A percentile compares a stretch with the other conserved stretches of the same genome.
Conservation (phyloP, 306 rosid species). For the Biancaea sappan region DNA sequence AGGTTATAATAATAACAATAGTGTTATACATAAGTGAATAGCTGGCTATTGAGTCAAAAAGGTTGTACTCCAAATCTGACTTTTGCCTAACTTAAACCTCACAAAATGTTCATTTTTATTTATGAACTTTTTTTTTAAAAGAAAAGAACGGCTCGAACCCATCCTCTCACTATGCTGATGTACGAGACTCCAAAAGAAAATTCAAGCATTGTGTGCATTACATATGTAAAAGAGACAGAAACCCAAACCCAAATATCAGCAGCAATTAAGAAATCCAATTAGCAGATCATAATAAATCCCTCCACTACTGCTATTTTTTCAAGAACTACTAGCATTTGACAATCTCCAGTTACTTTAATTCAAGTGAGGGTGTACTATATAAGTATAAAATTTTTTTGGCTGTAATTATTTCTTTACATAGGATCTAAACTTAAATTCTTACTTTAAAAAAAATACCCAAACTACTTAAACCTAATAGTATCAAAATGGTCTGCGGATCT, state of each 20-base stretch:
- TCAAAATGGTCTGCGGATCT: no score
- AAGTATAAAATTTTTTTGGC: no score
- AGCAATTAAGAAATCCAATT: slow-evolving; percentile 17
- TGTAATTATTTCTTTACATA: no score
- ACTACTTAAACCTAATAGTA: no score
- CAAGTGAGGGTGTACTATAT: no score
- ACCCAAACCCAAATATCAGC: slow-evolving; percentile 31
- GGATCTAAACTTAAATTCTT: no score
- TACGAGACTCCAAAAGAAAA: slow-evolving; percentile 19
- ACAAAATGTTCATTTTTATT: not conserved
- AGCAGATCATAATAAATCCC: slow-evolving; percentile 29
- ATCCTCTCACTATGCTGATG: slow-evolving; percentile 20
- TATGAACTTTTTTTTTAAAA: not conserved
- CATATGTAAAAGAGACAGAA: slow-evolving; percentile 30
- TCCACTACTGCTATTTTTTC: slow-evolving; percentile 15
- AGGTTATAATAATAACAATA: not conserved
- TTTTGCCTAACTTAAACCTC: slow-evolving; percentile 34
- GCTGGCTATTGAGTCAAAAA: slow-evolving; percentile 33
- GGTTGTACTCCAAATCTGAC: slow-evolving; percentile 39
- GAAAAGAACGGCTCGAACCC: not conserved
- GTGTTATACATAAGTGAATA: slow-evolving; percentile 18
- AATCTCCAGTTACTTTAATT: no score
- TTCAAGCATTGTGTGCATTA: slow-evolving; percentile 38
- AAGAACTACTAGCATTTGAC: no score
- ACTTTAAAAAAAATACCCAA: no score